Percentiles rank a stretch among this genome's conserved stretches.
Conservation (phyloP, 2,329 filamentous ascomycete species). For the Nothomitra cinnamomea region DNA sequence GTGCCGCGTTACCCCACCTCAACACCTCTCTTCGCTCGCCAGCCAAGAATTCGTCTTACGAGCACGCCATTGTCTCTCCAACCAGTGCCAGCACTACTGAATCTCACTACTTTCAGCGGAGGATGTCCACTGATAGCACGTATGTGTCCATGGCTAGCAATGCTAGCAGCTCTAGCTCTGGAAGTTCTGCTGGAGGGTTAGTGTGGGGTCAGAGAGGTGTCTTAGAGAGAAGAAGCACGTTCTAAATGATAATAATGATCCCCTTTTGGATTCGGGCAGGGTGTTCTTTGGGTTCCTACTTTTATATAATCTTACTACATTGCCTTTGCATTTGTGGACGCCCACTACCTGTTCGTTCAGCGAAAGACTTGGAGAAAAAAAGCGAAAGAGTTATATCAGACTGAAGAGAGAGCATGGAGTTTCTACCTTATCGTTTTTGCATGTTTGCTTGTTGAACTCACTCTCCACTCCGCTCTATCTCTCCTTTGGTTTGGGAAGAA, state of each 20-base stretch:
- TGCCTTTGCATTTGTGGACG: too few relatives aligned
- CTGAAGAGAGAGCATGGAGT: too few relatives aligned
- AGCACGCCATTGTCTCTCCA: neutral
- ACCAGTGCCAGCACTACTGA: neutral
- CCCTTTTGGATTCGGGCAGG: too few relatives aligned
- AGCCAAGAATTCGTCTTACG: neutral
- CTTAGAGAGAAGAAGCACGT: neutral
- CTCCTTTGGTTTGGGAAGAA: too few relatives aligned
- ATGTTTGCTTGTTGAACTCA: too few relatives aligned
- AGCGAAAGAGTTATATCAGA: too few relatives aligned
- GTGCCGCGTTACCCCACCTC: neutral
- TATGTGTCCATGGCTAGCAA: neutral
- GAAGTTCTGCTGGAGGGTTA: neutral
- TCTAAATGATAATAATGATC: neutral
- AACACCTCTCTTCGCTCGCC: slow-evolving; percentile 2
- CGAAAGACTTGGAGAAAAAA: too few relatives aligned
- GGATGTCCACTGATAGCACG: neutral
- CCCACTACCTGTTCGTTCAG: too few relatives aligned
- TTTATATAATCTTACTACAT: too few relatives aligned
- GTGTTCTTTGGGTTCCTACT: too few relatives aligned
- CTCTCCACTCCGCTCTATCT: too few relatives aligned
- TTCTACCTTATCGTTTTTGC: too few relatives aligned
- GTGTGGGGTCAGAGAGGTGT: neutral
- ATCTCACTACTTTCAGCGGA: neutral
- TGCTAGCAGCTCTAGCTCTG: neutral